Evolutionary conservation across 163 green algal genomes (phyloP).

Genomic region (Chloroidium sp.): DNA sequence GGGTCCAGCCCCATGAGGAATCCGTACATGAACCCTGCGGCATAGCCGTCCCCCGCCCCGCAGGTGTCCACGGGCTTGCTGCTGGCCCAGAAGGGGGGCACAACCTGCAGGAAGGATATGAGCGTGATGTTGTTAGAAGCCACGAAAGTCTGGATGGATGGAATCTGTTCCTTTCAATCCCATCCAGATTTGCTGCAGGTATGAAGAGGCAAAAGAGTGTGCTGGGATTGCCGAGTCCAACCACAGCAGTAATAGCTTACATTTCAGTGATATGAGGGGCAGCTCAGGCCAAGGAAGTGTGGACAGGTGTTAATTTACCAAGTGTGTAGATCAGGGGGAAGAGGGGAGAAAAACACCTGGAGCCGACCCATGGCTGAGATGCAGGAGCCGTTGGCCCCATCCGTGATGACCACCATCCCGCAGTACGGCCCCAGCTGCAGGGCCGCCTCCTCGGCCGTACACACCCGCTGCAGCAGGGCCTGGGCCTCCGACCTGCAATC

Average conservation of each 20-base stretch:
- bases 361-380: conserved; percentile 56
- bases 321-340: no score
- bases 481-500: conserved; percentile 51
- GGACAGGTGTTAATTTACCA: no score
- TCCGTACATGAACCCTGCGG: conserved; percentile 67
- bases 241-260: no score
- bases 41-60: conserved; percentile 86
- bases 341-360: conserved; percentile 10
- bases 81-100: conserved; percentile 62
- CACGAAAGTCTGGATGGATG: no score
- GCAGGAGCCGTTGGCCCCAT: conserved; percentile 61
- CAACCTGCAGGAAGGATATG: conserved; percentile 12
- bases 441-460: conserved; percentile 30
- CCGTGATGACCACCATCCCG: conserved; percentile 66
- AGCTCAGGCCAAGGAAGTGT: no score
- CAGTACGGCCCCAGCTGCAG: conserved; percentile 42
- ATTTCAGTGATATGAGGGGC: no score
- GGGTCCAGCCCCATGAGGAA: conserved; percentile 45
- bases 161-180: no score
- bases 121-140: no score
- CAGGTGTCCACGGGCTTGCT: conserved; percentile 76
- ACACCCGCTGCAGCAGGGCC: conserved; percentile 36
- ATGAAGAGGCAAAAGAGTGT: no score
- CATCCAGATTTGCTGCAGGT: no score
- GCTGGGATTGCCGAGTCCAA: no score